phyloP scores from a whole-genome alignment of 140 eudicot genomes.

The Eryngium alpinum region DNA sequence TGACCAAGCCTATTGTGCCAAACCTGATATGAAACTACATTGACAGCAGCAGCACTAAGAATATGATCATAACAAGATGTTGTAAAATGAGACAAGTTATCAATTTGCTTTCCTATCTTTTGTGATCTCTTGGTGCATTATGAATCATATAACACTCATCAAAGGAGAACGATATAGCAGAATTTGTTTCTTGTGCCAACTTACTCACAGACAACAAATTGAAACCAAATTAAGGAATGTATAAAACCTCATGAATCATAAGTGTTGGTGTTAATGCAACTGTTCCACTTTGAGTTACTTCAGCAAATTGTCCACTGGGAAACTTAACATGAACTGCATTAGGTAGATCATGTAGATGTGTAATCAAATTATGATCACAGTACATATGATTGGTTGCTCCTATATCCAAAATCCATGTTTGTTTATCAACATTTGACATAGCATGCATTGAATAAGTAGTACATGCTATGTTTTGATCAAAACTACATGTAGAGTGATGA shows the following conservation, averaged over 20 bases:
- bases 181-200: not conserved
- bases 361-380: not conserved
- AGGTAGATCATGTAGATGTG: not conserved
- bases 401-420: not conserved
- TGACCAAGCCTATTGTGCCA: not conserved
- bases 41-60: too few species aligned
- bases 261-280: not conserved
- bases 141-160: too few species aligned
- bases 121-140: too few species aligned
- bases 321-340: not conserved
- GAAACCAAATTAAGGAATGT: not conserved
- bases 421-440: not conserved
- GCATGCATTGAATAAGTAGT: not conserved
- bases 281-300: not conserved
- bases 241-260: not conserved
- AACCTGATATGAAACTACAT: rapidly evolving
- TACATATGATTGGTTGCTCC: not conserved
- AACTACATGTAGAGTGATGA: too few species aligned
- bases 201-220: too few species aligned
- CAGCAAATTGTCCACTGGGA: not conserved
- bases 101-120: too few species aligned
- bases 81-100: too few species aligned
- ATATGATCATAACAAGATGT: too few species aligned
- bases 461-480: not conserved
- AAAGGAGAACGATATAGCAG: not conserved